Base-by-base conservation (phyloP, 371 early-diverging fungal genomes). In the Dinochytrium kinnereticum region DNA sequence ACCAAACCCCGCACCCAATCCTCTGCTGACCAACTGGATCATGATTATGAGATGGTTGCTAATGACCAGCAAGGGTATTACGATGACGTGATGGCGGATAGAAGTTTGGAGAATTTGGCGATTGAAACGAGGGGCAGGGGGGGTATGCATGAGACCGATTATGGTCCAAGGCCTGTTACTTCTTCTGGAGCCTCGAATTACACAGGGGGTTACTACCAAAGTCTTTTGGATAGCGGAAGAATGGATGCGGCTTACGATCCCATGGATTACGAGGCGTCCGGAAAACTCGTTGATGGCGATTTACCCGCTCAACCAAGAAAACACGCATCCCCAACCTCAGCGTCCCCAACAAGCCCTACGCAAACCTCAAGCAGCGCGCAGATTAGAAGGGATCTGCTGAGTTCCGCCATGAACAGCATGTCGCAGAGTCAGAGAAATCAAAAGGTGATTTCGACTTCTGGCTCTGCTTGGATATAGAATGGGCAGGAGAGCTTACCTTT, bases 181-280 rank as follows among this genome's bases (percentile, higher is more conserved):
- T 61, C 61, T 5, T 13, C 15, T 17, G 57, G 39, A 0, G 44
- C 65, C 44, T 61, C 24, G 17, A 33, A 37, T n/a, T 51, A 66
- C 51, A 67, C 59, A 40, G 55, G 49, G 21, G 40, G 57, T 19
- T 51, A 33, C 3, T 39, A 53, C 24, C 40, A 40, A 15, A 26
- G 26, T 51, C n/a, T 68, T 3, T 31, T 31, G 33, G 44, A 36
- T 21, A 37, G 38, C 21, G 49, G 53, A 17, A 39, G 37, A 21
- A 30, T 51, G 24, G 53, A 59, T 30, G 10, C 69, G 24, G 15
- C 2, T 21, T 68, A 36, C 37, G 51, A 57, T 24, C 51, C 51
- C 39, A 51, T 51, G 51, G 51, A 51, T 30, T 69, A 61, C 36
- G 61, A 61, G 26, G 61, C 61, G 31, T 15, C 15, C 34, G 61